Evolutionary conservation across 768 basidiomycete genomes (phyloP), one percentile per base, ranked within the genome.

Genomic region (Saitozyma podzolica): DNA sequence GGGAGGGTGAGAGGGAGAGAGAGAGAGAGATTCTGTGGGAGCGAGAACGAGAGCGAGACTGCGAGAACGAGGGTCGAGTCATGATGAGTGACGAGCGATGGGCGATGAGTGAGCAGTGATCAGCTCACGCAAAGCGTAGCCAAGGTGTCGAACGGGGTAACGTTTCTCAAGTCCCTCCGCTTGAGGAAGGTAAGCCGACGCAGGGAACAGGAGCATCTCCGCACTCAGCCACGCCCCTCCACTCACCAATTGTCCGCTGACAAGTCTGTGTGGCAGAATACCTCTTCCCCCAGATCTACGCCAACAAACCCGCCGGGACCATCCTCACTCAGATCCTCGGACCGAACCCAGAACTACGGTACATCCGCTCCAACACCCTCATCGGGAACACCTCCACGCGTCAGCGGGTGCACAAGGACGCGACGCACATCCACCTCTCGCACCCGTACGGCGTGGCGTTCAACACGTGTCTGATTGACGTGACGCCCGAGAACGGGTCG

Each of bases 351-450:
- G 63, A 64, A 49, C 41, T 64, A 19, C 63, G 58, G 20, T 64
- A 60, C 54, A 64, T 64, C 49, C 37, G 58, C 6, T 59, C 63
- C 11, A 64, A 64, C 59, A 59, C 58, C 2, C 19, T 61, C 10
- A n/a, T 64, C 9, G 56, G 56, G 17, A 55, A 61, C 40, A 64
- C 59, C 37, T 42, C 43, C 7, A 43, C 59, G 9, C 29, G 63
- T 6, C 63, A 64, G 45, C 47, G 40, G 42, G 59, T 64, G 6
- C 63, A 64, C 41, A 59, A 59, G 29, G 63, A 64, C 53, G 58
- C 56, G 29, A 29, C 29, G 29, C 29, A 29, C 29, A 29, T 29
- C 40, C 17, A 61, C 40, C 54, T 59, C 9, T 54, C 48, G 11
- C 63, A 64, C 43, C 63, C 63, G 8, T 64, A 55, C 48, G 54